Conservation (phyloP, 495 filamentous ascomycete species). For the Barbatosphaeria neglecta region DNA sequence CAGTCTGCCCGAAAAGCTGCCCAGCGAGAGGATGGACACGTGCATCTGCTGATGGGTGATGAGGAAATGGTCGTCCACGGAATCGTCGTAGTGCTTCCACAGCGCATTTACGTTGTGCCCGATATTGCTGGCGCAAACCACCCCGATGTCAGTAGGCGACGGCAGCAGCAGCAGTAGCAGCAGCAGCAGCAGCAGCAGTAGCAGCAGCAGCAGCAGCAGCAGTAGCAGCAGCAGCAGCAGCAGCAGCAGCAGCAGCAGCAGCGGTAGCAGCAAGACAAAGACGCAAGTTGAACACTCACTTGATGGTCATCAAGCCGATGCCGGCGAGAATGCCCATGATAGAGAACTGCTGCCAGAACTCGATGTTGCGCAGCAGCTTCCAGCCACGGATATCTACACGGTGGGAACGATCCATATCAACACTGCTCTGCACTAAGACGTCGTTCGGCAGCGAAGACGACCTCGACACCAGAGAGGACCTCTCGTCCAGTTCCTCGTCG, state of each 20-base stretch:
- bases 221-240: no score
- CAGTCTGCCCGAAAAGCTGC: slow-evolving; percentile 73
- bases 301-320: slow-evolving; percentile 97
- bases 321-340: slow-evolving; percentile 83
- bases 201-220: no score
- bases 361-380: slow-evolving; percentile 57
- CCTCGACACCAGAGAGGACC: slow-evolving; percentile 71
- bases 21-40: slow-evolving; percentile 81
- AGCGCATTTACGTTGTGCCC: slow-evolving; percentile 74
- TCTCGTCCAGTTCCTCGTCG: slow-evolving; percentile 51
- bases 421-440: slow-evolving; percentile 38
- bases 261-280: not conserved
- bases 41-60: slow-evolving; percentile 78
- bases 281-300: slow-evolving; percentile 45
- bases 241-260: no score
- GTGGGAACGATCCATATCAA: slow-evolving; percentile 46
- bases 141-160: slow-evolving; percentile 36
- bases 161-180: not conserved
- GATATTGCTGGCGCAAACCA: slow-evolving; percentile 59
- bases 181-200: no score
- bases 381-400: slow-evolving; percentile 84
- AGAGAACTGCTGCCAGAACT: slow-evolving; percentile 84
- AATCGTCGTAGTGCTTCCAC: slow-evolving; percentile 74
- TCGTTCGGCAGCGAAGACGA: slow-evolving; percentile 35
- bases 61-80: slow-evolving; percentile 60